Conservation (phyloP, 805 yeast species). For the Priceomyces melissophilus region DNA sequence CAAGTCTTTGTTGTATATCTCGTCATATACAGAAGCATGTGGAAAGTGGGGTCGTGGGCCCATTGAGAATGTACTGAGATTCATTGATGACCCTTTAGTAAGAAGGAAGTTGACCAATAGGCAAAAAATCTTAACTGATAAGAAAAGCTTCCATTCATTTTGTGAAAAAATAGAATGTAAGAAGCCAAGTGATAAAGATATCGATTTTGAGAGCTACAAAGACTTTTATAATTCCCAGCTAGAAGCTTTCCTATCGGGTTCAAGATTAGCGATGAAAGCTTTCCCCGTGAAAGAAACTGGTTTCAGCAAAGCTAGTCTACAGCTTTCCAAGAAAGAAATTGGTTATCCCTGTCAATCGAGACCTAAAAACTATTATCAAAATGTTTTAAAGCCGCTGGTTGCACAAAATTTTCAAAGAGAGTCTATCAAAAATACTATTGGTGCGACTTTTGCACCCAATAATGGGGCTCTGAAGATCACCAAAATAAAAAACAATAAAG, state of each 20-base stretch:
- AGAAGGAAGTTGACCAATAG: too few relatives aligned
- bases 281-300: neutral
- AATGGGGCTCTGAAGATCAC: neutral
- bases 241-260: constrained; percentile 9
- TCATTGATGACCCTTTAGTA: constrained; percentile 13
- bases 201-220: constrained; percentile 11
- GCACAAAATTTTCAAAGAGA: neutral
- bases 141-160: constrained; percentile 13
- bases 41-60: constrained; percentile 20
- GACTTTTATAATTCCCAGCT: constrained; percentile 12
- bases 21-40: constrained; percentile 21
- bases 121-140: constrained; percentile 3
- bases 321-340: neutral
- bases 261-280: constrained; percentile 2
- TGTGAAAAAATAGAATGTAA: constrained; percentile 5
- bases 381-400: neutral
- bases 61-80: constrained; percentile 24
- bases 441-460: constrained; percentile 2
- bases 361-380: neutral
- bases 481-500: constrained; percentile 13
- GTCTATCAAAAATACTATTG: neutral
- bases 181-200: constrained; percentile 1
- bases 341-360: neutral
- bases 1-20: constrained; percentile 50
- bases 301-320: constrained; percentile 1